phyloP scores from a whole-genome alignment of 306 rosid genomes.

The Vigna angularis region DNA sequence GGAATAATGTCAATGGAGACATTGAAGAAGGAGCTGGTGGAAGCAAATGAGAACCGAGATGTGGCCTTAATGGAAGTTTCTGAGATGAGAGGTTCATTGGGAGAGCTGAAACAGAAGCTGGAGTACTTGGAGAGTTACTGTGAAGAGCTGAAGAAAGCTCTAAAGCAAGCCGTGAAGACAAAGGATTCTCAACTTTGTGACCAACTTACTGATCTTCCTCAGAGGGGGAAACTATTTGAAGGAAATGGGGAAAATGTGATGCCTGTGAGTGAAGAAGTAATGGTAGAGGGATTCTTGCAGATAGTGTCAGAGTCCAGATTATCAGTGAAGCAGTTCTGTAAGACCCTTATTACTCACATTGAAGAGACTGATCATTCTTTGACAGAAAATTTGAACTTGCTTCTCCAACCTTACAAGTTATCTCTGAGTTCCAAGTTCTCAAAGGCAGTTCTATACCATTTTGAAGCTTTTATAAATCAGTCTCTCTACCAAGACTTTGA shows the following conservation, averaged over 20 bases:
- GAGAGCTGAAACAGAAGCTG: constrained; percentile 84
- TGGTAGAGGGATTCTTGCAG: constrained; percentile 97
- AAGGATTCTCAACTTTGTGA: constrained; percentile 57
- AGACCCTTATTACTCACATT: constrained; percentile 71
- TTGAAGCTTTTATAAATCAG: constrained; percentile 86
- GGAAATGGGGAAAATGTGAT: constrained; percentile 62
- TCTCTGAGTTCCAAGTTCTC: constrained; percentile 79
- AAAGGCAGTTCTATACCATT: constrained; percentile 80
- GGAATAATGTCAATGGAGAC: constrained; percentile 81
- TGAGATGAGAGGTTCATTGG: constrained; percentile 81
- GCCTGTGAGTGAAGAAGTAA: constrained; percentile 82
- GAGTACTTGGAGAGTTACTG: constrained; percentile 89
- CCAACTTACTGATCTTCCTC: constrained; percentile 56
- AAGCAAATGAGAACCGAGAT: constrained; percentile 80
- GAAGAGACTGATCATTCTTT: constrained; percentile 73
- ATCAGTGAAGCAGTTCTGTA: constrained; percentile 90
- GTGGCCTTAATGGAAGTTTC: constrained; percentile 81
- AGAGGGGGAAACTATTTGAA: constrained; percentile 53
- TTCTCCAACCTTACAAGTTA: constrained; percentile 81
- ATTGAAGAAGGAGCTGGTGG: constrained; percentile 73
- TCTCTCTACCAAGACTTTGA: constrained; percentile 87
- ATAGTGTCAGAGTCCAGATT: constrained; percentile 93
- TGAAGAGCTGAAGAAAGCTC: constrained; percentile 88
- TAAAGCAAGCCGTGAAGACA: constrained; percentile 66
- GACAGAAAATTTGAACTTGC: constrained; percentile 69